Base-by-base conservation (phyloP, 441 rosid species). In the Euphorbia schlechtendalii region DNA sequence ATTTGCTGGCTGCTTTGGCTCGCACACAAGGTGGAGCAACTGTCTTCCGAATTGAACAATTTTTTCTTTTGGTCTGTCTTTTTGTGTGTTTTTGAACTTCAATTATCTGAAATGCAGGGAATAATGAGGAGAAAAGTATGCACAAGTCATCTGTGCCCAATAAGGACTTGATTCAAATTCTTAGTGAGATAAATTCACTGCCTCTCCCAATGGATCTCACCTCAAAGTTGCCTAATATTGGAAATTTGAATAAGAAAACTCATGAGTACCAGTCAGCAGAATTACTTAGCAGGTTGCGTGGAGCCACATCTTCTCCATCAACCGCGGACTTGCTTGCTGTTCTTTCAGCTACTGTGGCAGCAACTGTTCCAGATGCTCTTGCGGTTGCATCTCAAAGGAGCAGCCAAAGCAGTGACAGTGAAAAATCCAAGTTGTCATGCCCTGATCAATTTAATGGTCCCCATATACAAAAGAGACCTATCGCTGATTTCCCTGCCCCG, bases 151-250 rank as follows among this genome's bases (percentile, higher is more conserved):
- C 76, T 1, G 76, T 78, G 62, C 88, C 90, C 10, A 81, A 82
- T 60, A 87, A 72, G 71, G 98, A 85, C 34, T 86, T 91, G 63
- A 57, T 84, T 70, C 87, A 84, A 71, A 85, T 91, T 71, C 88
- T 91, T 66, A 77, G 74, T 78, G 89, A 86, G 81, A 86, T 91
- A 58, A 91, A 91, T 70, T 81, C 94, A 24, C 77, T 89, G 67
- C 90, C 89, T 62, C 76, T 85, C 75, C 90, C 95, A 0, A 67
- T 76, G 71, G 92, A 85, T 68, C 86, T 85, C 45, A 85, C 86
- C 62, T 80, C 88, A 12, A 85, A 82, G 81, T 72, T 91, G 72
- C 77, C 84, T 17, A 65, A 65, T 57, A 70, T 83, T 63, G 86
- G 79, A 66, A 73, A 71, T 72, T 76, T 82, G 68, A 81, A 77